Conservation (phyloP, 441 rosid genomes). For the Omphalea diandra region DNA sequence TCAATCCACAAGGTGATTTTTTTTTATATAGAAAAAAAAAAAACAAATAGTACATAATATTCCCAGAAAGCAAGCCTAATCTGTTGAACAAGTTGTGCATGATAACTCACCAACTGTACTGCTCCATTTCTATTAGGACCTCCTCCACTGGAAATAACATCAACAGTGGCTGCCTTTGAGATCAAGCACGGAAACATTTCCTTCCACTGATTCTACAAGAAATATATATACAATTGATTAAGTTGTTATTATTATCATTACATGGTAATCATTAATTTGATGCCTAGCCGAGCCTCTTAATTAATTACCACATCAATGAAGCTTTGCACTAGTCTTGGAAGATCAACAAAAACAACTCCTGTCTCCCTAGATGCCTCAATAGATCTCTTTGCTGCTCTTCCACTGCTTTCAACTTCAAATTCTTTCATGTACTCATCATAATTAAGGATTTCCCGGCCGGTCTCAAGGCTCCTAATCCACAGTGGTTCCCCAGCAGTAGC, state of each 20-base stretch:
- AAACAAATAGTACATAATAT: too few relatives aligned
- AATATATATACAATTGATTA: neutral
- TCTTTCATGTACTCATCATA: constrained; percentile 84
- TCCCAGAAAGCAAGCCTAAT: too few relatives aligned
- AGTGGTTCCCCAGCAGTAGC: constrained; percentile 72
- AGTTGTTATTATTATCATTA: neutral
- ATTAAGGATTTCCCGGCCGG: constrained; percentile 88
- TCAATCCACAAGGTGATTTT: too few relatives aligned
- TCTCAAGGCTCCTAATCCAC: constrained; percentile 90
- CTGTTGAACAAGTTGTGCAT: too few relatives aligned
- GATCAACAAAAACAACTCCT: constrained; percentile 76
- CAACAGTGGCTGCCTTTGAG: constrained; percentile 85
- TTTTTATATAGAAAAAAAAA: too few relatives aligned
- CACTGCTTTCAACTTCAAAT: constrained; percentile 47
- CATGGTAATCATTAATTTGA: neutral
- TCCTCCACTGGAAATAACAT: constrained; percentile 74
- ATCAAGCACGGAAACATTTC: constrained; percentile 90
- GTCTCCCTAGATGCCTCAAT: constrained; percentile 90
- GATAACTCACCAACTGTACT: constrained; percentile 78
- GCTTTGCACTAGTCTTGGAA: constrained; percentile 69
- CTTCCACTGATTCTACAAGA: constrained; percentile 83
- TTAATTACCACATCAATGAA: constrained; percentile 93
- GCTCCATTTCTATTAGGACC: constrained; percentile 73
- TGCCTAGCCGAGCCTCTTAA: too few relatives aligned
- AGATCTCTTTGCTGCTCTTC: constrained; percentile 48